Conservation (phyloP, 345 rosid species). For the Rhodamnia rubescens region DNA sequence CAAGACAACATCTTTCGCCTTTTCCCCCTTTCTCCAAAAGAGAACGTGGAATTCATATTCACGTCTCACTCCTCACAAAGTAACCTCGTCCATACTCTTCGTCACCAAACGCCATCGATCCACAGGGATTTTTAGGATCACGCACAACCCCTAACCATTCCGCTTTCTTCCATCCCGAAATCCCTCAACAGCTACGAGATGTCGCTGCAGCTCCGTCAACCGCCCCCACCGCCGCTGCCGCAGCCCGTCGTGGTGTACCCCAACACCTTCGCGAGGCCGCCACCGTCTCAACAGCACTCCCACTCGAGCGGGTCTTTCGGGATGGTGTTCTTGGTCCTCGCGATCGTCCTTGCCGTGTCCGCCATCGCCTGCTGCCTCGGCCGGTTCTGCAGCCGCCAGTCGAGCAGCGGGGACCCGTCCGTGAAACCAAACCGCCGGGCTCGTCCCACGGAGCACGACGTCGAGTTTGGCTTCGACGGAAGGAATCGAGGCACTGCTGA, state of each 20-base stretch:
- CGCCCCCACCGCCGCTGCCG: neutral
- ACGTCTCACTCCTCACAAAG: neutral
- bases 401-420: conserved; percentile 5
- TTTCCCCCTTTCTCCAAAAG: neutral
- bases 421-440: conserved; percentile 7
- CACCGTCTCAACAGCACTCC: neutral
- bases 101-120: neutral
- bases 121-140: neutral
- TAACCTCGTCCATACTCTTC: neutral
- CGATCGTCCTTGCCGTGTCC: conserved; percentile 27
- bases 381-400: conserved; percentile 17
- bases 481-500: neutral
- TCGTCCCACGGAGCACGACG: neutral
- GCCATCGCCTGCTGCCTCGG: conserved; percentile 33
- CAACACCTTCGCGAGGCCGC: neutral
- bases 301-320: neutral
- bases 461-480: conserved; percentile 6
- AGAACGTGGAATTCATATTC: neutral
- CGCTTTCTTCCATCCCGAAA: neutral
- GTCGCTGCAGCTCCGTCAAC: neutral
- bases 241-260: too few species aligned
- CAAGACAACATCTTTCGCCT: neutral
- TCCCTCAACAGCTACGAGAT: neutral
- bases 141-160: neutral
- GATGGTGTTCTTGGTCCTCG: conserved; percentile 18